phyloP scores from a whole-genome alignment of 1,284 basidiomycete species.

The Vanrija pseudolonga region DNA sequence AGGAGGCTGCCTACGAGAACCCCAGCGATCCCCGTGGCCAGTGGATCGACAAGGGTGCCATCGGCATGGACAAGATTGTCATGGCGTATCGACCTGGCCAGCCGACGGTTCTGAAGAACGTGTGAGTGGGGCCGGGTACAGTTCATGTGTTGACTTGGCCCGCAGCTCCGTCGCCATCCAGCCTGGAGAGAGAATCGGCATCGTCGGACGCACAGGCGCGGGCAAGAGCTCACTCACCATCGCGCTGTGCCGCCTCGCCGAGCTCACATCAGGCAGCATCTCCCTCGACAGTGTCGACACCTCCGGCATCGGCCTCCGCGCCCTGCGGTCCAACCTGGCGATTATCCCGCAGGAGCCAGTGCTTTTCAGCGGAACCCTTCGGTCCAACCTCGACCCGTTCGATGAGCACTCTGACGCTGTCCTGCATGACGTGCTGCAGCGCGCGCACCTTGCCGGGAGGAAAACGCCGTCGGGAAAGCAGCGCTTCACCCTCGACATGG shows the following conservation, averaged over 20 bases:
- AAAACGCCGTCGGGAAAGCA: too few relatives aligned
- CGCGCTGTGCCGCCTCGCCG: constrained; percentile 49
- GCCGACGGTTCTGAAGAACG: constrained; percentile 51
- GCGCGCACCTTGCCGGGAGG: constrained; percentile 63
- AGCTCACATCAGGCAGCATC: constrained; percentile 45
- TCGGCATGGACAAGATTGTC: constrained; percentile 39
- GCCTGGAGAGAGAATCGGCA: background rate
- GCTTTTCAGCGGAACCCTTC: constrained; percentile 56
- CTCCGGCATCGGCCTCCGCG: constrained; percentile 50
- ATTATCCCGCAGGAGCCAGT: constrained; percentile 59
- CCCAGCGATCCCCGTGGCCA: constrained; percentile 51
- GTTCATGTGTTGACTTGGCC: too few relatives aligned
- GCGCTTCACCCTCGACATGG: constrained; percentile 56
- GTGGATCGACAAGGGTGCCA: constrained; percentile 38
- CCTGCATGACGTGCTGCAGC: constrained; percentile 72
- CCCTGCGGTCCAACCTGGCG: constrained; percentile 42
- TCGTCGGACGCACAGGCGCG: constrained; percentile 22
- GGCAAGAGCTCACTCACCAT: constrained; percentile 53
- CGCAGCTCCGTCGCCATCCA: too few relatives aligned
- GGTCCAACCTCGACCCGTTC: constrained; percentile 67
- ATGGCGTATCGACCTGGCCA: constrained; percentile 51
- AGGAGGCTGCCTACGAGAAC: constrained; percentile 64
- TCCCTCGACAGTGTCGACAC: constrained; percentile 53
- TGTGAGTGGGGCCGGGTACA: constrained; percentile 48
- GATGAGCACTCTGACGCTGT: constrained; percentile 65